Evolutionary conservation across 306 rosid genomes (phyloP).

Genomic region (Spatholobus suberectus): DNA sequence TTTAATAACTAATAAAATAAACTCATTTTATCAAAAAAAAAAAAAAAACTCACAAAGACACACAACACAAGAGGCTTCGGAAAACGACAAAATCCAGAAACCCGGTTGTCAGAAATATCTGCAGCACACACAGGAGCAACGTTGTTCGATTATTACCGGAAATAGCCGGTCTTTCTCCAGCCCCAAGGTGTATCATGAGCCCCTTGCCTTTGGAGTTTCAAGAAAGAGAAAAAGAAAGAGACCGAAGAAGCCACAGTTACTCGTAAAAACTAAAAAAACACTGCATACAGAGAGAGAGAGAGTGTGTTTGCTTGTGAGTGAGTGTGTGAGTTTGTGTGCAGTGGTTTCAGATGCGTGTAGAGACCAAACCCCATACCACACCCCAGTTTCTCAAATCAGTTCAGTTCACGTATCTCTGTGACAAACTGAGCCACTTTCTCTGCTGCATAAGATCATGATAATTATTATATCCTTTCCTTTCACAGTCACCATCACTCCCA

Average conservation of each 20-base stretch:
- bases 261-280: neutral
- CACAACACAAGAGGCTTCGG: neutral
- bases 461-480: constrained; percentile 51
- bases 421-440: constrained; percentile 38
- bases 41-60: neutral
- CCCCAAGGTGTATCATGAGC: constrained; percentile 52
- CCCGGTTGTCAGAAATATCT: constrained; percentile 66
- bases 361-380: constrained; percentile 34
- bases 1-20: neutral
- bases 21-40: too few species aligned
- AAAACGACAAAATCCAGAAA: constrained; percentile 57
- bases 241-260: neutral
- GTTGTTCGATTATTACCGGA: constrained; percentile 70
- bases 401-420: constrained; percentile 52
- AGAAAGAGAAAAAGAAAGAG: neutral
- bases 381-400: neutral
- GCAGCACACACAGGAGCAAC: constrained; percentile 43
- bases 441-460: constrained; percentile 43
- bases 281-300: neutral
- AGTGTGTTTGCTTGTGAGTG: constrained; percentile 33
- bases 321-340: constrained; percentile 38
- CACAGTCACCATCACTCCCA: constrained; percentile 48
- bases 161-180: constrained; percentile 70
- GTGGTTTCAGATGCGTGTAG: constrained; percentile 43
- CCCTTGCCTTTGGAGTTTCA: neutral